These are phyloP conservation scores for Spencermartinsiella ligniputridi DNA, from an alignment of 1,139 yeast genomes.

Conservation along the genomic window DNA sequence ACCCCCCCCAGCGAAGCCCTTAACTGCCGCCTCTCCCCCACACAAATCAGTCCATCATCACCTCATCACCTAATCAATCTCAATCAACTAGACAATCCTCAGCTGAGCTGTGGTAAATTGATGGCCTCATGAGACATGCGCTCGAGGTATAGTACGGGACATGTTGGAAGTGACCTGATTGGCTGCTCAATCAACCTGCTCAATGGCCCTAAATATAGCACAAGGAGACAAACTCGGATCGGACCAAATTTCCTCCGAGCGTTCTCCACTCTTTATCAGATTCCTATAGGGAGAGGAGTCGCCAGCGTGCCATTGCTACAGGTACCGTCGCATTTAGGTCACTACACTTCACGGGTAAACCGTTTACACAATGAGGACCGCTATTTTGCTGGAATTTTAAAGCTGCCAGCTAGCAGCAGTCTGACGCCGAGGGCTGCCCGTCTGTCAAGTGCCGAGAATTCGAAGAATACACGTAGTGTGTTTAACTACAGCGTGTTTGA, in stretches of 20 bases:
- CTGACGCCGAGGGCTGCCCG: slow-evolving; percentile 30
- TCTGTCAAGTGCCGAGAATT: slow-evolving; percentile 3
- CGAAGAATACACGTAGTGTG: slow-evolving; percentile 33
- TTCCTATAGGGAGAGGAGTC: slow-evolving; percentile 14
- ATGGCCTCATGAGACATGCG: slow-evolving; percentile 1
- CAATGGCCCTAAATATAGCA: too few species aligned
- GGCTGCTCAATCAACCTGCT: background rate
- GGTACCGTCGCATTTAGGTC: slow-evolving; percentile 79
- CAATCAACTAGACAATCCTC: too few species aligned
- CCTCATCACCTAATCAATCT: too few species aligned
- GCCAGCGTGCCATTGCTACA: slow-evolving; percentile 53
- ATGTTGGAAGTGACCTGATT: background rate
- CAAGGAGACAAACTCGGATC: too few species aligned
- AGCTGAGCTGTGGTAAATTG: too few species aligned
- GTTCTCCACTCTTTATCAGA: background rate
- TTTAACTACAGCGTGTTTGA: slow-evolving; percentile 78
- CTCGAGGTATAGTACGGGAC: background rate
- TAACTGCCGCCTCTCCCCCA: too few species aligned
- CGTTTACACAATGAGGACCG: slow-evolving; percentile 78
- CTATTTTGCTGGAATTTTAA: slow-evolving; percentile 57
- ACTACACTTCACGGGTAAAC: slow-evolving; percentile 69
- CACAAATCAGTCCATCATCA: too few species aligned
- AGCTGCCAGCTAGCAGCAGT: slow-evolving; percentile 40
- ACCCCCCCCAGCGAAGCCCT: too few species aligned
- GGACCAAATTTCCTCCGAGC: background rate